Percentiles rank a stretch among this genome's conserved stretches.
These are phyloP conservation scores for Wickerhamomyces sp. DNA, from an alignment of 1,139 yeast species.

Conservation along the genomic window DNA sequence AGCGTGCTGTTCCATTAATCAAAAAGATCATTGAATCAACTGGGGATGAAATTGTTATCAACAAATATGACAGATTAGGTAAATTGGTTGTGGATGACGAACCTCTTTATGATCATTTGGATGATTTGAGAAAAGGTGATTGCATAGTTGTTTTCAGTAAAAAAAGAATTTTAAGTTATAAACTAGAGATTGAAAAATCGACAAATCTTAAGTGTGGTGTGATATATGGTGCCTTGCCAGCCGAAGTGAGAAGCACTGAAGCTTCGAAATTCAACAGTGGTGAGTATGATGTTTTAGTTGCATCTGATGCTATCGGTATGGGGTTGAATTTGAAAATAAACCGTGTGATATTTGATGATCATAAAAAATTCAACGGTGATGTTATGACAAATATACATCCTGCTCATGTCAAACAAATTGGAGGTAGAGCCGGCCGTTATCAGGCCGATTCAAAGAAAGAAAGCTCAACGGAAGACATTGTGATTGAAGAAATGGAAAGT, in stretches of 20 bases:
- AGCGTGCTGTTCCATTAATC: constrained; percentile 67
- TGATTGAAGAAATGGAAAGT: neutral
- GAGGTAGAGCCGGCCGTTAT: constrained; percentile 94
- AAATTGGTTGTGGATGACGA: constrained; percentile 52
- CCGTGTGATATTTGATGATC: constrained; percentile 69
- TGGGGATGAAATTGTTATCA: constrained; percentile 74
- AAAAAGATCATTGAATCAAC: constrained; percentile 54
- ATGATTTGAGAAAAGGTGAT: constrained; percentile 63
- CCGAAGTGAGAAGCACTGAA: constrained; percentile 86
- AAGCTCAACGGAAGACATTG: constrained; percentile 27
- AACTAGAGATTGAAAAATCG: constrained; percentile 56
- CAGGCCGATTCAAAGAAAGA: constrained; percentile 27
- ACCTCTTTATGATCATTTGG: constrained; percentile 30
- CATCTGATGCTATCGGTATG: constrained; percentile 98
- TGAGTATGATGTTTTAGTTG: constrained; percentile 73
- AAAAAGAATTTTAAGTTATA: constrained; percentile 57
- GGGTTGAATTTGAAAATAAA: constrained; percentile 84
- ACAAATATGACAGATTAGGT: constrained; percentile 71
- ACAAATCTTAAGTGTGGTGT: constrained; percentile 77
- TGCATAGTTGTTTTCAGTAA: constrained; percentile 88
- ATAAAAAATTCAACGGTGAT: constrained; percentile 68
- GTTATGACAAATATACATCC: constrained; percentile 43
- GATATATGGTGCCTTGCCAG: constrained; percentile 93
- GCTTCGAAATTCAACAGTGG: constrained; percentile 76
- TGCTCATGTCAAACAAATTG: constrained; percentile 84